Base-by-base conservation (phyloP, 768 basidiomycete species). In the Macrolepiota dolichaula region DNA sequence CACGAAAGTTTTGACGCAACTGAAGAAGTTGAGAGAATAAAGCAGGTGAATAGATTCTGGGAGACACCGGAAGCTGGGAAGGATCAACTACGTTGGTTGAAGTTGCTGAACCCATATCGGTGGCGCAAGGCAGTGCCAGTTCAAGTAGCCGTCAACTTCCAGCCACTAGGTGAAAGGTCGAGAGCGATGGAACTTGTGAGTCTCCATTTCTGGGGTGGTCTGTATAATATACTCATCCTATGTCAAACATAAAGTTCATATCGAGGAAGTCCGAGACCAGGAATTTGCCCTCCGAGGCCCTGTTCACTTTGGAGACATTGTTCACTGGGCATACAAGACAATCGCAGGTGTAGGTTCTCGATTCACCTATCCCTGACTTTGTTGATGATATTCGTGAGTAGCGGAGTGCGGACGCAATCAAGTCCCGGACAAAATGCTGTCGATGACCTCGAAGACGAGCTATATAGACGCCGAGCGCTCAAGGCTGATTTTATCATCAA, bases 1-100 rank as follows among this genome's bases (percentile, higher is more conserved):
- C 92, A 95, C 68, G 94, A 96, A 79, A 96, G 96, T 73, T 98
- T 98, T 67, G 81, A 88, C 24, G 86, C 96, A 4, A 94, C 94
- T 0, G 96, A 98, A 68, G 93, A 96, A 69, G 82, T 86, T 25
- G 98, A 98, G 77, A 85, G 88, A 55, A 82, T 83, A 13, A 82
- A 89, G 63, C 96, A 97, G 72, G 86, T 89, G 4, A 84, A 85
- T 4, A 81, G 85, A 51, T 89, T 86, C 69, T 85, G 83, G 76
- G 84, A 77, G 17, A 80, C 81, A 44, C 80, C 84, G 62, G 82
- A 87, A 60, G 80, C 81, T 22, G 77, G 78, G 51, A 74, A 80
- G 59, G 79, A 79, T 44, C 67, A 74, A 62, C 68, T 80, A 5
- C 77, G 80, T 15, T 98, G 94, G 94, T 69, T 92, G 24, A 83